Conservation (phyloP, 148 eudicot genomes). For the Salicornia ramosissima region DNA sequence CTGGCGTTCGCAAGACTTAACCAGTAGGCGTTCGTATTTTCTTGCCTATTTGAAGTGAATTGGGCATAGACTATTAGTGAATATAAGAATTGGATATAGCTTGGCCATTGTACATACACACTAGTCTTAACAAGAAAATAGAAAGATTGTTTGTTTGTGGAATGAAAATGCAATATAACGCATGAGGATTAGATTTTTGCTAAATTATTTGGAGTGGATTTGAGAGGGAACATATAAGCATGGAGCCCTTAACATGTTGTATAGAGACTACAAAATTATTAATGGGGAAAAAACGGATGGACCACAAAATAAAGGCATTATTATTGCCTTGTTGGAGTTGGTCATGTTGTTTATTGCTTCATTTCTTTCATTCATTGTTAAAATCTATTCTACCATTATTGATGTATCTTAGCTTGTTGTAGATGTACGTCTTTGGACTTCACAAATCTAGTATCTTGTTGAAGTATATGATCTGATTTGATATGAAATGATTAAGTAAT, state of each 20-base stretch:
- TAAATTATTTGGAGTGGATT: slow-evolving; percentile 8
- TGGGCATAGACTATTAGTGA: no score
- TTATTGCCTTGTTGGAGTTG: slow-evolving; percentile 19
- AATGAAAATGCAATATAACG: background rate
- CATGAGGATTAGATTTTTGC: slow-evolving; percentile 6
- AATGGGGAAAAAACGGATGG: no score
- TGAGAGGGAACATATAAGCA: slow-evolving; percentile 18
- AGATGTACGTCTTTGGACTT: no score
- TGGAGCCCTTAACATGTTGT: slow-evolving; percentile 15
- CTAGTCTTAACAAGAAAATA: background rate
- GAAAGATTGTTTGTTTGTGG: background rate
- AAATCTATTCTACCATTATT: background rate
- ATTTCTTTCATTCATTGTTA: background rate
- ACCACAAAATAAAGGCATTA: background rate
- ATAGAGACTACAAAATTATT: background rate
- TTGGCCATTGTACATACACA: no score
- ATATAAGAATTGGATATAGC: no score
- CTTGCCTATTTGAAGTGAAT: no score
- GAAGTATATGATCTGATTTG: no score
- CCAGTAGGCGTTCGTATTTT: no score
- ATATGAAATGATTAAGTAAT: no score
- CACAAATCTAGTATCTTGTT: no score
- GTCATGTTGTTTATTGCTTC: slow-evolving; percentile 12
- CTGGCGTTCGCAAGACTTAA: no score
- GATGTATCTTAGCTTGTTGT: no score